Base-by-base conservation (phyloP, 73 alveolate species). In the Blepharisma stoltei region DNA sequence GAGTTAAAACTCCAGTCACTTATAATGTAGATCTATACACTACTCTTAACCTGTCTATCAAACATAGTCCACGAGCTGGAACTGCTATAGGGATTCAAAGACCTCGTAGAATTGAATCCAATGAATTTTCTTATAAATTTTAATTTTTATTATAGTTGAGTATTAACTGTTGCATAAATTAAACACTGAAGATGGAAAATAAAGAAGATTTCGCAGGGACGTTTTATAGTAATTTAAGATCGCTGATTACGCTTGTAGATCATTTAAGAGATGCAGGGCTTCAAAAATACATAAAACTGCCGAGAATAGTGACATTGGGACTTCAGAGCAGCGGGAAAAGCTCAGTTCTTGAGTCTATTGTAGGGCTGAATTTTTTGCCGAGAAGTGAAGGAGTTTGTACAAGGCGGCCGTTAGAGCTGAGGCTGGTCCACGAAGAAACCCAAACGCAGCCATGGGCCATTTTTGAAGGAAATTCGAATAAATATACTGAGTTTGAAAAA, bases 361-460 rank as follows among this genome's bases (percentile, higher is more conserved):
- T 97, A 9, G 99, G 99, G 49, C 70, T 97, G 71, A 99, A 97
- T 84, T 92, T 97, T 90, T 87, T 97, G 27, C 99, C 99, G n/a
- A 85, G 99, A 78, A 85, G 87, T 53, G 84, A 92, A 80, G 98
- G 98, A 14, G 95, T 88, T 9, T 94, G 85, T 47, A 95, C 99
- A 20, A 83, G 98, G 6, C 76, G 98, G 20, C 99, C 99, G 0
- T 80, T 94, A 75, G 98, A 95, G 76, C 77, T 95, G 70, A 83
- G 97, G 41, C 86, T 91, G 45, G 95, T 88, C 73, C 97, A 93
- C 82, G 78, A 44, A 82, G 78, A 78, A 48, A 80, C 73, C 25
- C 87, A 76, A 49, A 87, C 83, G 54, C 80, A 92, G 67, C 98
- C 99, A 7, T 94, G 97, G 97, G 98, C 97, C 7, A 81, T 77